These are phyloP conservation scores for Coniochaeta hoffmannii DNA, from an alignment of 2,329 filamentous ascomycete species.

Conservation along the genomic window DNA sequence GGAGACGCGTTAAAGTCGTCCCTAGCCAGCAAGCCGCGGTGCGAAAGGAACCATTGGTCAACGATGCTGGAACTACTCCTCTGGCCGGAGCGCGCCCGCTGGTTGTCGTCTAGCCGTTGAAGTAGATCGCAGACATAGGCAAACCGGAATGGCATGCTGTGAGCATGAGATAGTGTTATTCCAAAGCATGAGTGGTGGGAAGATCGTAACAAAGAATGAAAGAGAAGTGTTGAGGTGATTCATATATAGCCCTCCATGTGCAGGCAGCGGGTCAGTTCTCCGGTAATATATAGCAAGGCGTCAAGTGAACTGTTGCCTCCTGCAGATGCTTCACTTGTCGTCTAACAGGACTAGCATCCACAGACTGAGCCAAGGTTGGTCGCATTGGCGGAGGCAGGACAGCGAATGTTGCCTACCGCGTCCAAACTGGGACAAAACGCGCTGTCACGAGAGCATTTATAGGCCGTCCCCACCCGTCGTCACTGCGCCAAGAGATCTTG, in stretches of 20 bases:
- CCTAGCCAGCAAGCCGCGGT: slow-evolving; percentile 51
- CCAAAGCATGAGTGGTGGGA: background rate
- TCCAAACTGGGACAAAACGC: background rate
- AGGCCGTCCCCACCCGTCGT: background rate
- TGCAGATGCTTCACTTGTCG: background rate
- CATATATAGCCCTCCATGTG: background rate
- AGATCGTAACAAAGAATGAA: background rate
- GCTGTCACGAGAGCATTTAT: background rate
- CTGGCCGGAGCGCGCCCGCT: slow-evolving; percentile 22
- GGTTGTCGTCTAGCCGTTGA: slow-evolving; percentile 51
- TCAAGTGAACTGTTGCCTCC: background rate
- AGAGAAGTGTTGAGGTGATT: background rate
- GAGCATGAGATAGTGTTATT: background rate
- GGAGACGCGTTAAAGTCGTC: slow-evolving; percentile 51
- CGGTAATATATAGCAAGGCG: background rate
- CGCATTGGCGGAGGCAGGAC: background rate
- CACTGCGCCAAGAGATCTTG: background rate
- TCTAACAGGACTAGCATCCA: background rate
- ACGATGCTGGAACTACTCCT: slow-evolving; percentile 31
- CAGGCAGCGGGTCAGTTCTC: background rate
- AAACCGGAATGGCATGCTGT: slow-evolving; percentile 60
- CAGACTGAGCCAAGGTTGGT: background rate
- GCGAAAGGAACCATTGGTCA: slow-evolving; percentile 59
- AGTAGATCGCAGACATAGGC: slow-evolving; percentile 67
- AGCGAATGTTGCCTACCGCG: background rate